phyloP scores from a whole-genome alignment of 495 filamentous ascomycete species.

The Penicillium nucicola region DNA sequence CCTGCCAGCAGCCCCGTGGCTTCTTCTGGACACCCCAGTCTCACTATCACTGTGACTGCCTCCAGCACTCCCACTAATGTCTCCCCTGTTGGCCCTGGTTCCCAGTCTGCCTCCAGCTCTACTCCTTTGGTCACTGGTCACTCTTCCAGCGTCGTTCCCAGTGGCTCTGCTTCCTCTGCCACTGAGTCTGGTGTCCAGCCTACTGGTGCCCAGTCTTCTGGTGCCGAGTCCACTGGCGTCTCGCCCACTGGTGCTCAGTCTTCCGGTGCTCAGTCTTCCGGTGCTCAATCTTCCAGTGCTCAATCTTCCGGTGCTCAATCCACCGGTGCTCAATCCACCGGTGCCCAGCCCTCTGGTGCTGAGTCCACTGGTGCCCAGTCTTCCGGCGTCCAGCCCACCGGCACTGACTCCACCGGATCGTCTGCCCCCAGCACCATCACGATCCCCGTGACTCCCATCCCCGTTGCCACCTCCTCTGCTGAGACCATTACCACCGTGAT shows the following conservation, averaged over 20 bases:
- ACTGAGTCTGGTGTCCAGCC: neutral
- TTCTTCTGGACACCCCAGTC: neutral
- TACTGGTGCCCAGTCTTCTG: neutral
- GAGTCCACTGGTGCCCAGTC: neutral
- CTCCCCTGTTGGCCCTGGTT: constrained; percentile 5
- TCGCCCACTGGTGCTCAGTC: neutral
- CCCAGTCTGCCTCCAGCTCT: constrained; percentile 3
- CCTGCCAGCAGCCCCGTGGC: neutral
- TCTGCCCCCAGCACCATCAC: constrained; percentile 37
- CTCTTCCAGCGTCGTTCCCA: neutral
- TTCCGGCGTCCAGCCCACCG: constrained; percentile 4
- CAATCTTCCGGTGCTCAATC: neutral
- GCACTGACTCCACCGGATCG: constrained; percentile 4
- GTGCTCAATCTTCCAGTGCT: neutral
- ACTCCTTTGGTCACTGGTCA: neutral
- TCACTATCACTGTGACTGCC: neutral
- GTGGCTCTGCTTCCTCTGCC: neutral
- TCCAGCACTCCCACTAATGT: neutral
- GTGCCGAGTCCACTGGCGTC: neutral
- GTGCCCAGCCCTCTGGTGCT: neutral
- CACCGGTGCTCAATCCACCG: neutral
- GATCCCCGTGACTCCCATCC: constrained; percentile 40
- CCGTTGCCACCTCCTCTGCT: constrained; percentile 18
- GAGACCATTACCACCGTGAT: constrained; percentile 36
- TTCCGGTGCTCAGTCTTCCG: neutral